Evolutionary conservation across 495 filamentous ascomycete species (phyloP).

Genomic region (Xylaria acuta): DNA sequence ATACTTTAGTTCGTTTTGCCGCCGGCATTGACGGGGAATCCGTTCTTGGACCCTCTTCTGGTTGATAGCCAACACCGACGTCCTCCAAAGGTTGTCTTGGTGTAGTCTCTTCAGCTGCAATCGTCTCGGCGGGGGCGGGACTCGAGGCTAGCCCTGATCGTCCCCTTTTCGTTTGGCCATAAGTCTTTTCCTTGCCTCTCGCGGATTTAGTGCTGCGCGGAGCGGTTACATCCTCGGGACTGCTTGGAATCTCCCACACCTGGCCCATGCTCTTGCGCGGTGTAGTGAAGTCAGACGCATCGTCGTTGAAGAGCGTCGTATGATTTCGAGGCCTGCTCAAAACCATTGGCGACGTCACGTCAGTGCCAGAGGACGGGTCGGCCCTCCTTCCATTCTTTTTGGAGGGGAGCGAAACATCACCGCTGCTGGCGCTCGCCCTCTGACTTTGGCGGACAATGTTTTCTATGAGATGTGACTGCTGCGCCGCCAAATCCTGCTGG

Average conservation of each 20-base stretch:
- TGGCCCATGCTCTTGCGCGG: slow-evolving; percentile 31
- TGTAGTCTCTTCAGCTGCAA: slow-evolving; percentile 14
- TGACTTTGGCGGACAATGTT: slow-evolving; percentile 41
- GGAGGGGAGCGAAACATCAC: slow-evolving; percentile 33
- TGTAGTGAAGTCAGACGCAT: slow-evolving; percentile 31
- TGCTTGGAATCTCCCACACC: slow-evolving; percentile 42
- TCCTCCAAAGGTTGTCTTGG: slow-evolving; percentile 8
- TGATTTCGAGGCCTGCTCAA: slow-evolving; percentile 29
- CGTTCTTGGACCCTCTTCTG: neutral
- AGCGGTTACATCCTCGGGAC: slow-evolving; percentile 23
- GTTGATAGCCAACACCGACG: neutral
- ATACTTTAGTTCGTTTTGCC: slow-evolving; percentile 25
- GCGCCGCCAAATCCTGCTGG: slow-evolving; percentile 33
- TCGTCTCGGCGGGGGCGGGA: slow-evolving; percentile 27
- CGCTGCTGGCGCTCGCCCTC: slow-evolving; percentile 36
- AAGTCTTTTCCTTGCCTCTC: slow-evolving; percentile 27
- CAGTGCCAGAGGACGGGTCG: slow-evolving; percentile 35
- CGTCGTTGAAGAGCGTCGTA: slow-evolving; percentile 28
- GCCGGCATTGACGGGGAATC: slow-evolving; percentile 16
- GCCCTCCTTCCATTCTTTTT: slow-evolving; percentile 31
- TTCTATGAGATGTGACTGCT: slow-evolving; percentile 38
- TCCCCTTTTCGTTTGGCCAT: slow-evolving; percentile 29
- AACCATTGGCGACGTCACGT: slow-evolving; percentile 34
- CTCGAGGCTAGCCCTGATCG: slow-evolving; percentile 16
- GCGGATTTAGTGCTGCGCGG: slow-evolving; percentile 15